Evolutionary conservation across 164 flowering plant genomes (phyloP).

Genomic region (Protea cynaroides): DNA sequence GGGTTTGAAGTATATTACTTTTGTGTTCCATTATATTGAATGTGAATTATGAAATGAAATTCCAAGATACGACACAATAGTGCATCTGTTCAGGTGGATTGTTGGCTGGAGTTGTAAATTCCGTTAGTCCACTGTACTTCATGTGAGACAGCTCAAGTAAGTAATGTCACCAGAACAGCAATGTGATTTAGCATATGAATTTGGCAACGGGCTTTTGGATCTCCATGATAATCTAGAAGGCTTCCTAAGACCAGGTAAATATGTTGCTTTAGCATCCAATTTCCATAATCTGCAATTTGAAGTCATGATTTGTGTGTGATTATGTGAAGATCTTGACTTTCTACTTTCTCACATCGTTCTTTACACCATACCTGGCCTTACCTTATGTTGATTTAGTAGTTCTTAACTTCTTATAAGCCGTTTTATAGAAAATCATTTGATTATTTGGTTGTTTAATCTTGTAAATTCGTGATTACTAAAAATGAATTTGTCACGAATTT

Average conservation of each 20-base stretch:
- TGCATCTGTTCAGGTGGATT: constrained; percentile 37
- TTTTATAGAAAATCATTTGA: too few species aligned
- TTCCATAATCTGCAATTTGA: background rate
- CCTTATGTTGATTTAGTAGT: too few species aligned
- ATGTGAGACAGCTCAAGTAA: constrained; percentile 44
- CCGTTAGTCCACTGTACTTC: constrained; percentile 56
- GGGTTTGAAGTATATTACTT: background rate
- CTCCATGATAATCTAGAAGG: constrained; percentile 50
- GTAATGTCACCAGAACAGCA: constrained; percentile 82
- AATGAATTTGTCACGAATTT: too few species aligned
- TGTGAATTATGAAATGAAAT: too few species aligned
- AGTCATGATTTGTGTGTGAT: background rate
- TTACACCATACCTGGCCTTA: too few species aligned
- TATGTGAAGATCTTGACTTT: too few species aligned
- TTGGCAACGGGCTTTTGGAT: constrained; percentile 66
- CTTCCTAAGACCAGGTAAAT: constrained; percentile 61
- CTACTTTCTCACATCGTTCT: too few species aligned
- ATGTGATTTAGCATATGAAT: constrained; percentile 73
- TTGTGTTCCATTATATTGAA: too few species aligned
- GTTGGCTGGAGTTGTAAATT: constrained; percentile 29
- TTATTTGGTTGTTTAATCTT: too few species aligned
- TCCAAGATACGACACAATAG: background rate
- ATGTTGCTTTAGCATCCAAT: background rate
- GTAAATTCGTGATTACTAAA: too few species aligned
- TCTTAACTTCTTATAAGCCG: too few species aligned